Evolutionary conservation across 208 protist species (phyloP), one percentile per base, ranked within the genome.

Genomic region (Wallacemonas sp.): DNA sequence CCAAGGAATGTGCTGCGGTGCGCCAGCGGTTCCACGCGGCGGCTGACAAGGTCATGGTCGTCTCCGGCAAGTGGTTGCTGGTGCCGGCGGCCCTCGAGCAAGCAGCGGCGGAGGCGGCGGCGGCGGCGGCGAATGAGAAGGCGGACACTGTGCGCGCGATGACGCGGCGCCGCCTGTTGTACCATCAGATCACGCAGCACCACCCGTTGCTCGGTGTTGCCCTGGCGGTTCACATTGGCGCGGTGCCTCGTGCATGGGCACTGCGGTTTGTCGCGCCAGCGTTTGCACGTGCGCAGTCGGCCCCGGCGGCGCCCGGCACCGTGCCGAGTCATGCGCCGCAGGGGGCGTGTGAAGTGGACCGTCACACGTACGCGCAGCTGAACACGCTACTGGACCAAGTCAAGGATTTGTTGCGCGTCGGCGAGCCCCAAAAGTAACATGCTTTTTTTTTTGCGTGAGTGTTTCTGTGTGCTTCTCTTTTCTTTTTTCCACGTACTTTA

Each of bases 191-290:
- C 4, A 57, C 33, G 25, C 23, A 39, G 54, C 18, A 42, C 23
- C 61, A 55, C 55, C 65, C 49, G 2, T 54, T 64, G 3, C 28
- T 71, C 31, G 41, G 33, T 20, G 38, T 71, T 0, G 49, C 54
- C 3, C 23, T 62, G 0, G 49, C 54, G 7, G 52, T 71, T 7
- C 39, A 33, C 0, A 16, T 26, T 3, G 20, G 55, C 2, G 52
- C 65, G 3, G 44, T 64, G 25, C 11, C 54, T 18, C 50, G 3
- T 4, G 20, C 18, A 10, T 46, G 54, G 54, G 54, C 49, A 33
- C 4, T 2, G 3, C 18, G 11, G 10, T 18, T 61, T 22, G 65
- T 71, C 16, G 33, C 11, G 8, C 52, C 49, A 2, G 20, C 49
- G 63, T n/a, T 25, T n/a, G n/a, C n/a, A n/a, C n/a, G n/a, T n/a